Conservation (phyloP, 2,329 filamentous ascomycete genomes). For the Neonectria ditissima region DNA sequence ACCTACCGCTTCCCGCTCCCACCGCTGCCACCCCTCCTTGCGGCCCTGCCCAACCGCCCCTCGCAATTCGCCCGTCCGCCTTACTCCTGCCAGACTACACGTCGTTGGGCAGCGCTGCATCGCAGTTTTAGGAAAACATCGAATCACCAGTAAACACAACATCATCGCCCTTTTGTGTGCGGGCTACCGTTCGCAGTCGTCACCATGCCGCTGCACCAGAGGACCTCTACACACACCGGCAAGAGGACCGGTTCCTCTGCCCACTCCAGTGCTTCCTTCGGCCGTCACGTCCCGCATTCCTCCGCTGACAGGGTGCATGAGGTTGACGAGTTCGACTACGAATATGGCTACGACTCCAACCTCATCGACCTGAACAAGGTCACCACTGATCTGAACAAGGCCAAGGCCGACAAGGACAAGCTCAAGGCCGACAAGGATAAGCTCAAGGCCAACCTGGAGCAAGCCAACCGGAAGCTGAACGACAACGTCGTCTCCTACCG, state of each 20-base stretch:
- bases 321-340: slow-evolving; percentile 41
- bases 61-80: slow-evolving; percentile 40
- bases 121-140: slow-evolving; percentile 40
- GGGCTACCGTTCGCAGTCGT: slow-evolving; percentile 39
- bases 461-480: slow-evolving; percentile 32
- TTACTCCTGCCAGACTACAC: slow-evolving; percentile 44
- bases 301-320: slow-evolving; percentile 32
- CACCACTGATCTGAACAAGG: slow-evolving; percentile 45
- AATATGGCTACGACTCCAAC: slow-evolving; percentile 41
- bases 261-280: slow-evolving; percentile 41
- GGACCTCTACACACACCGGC: slow-evolving; percentile 42
- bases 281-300: slow-evolving; percentile 23
- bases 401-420: slow-evolving; percentile 45
- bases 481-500: slow-evolving; percentile 38
- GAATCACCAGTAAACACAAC: slow-evolving; percentile 38
- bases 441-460: slow-evolving; percentile 39
- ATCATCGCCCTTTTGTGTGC: slow-evolving; percentile 33
- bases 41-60: slow-evolving; percentile 33
- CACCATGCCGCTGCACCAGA: slow-evolving; percentile 46
- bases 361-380: slow-evolving; percentile 45
- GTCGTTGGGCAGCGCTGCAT: slow-evolving; percentile 48
- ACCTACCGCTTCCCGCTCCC: slow-evolving; percentile 39
- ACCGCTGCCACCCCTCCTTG: slow-evolving; percentile 32
- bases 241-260: slow-evolving; percentile 40
- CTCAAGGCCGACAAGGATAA: slow-evolving; percentile 47